phyloP scores from a whole-genome alignment of 192 early-diverging fungal genomes.

The Linnemannia schmuckeri region DNA sequence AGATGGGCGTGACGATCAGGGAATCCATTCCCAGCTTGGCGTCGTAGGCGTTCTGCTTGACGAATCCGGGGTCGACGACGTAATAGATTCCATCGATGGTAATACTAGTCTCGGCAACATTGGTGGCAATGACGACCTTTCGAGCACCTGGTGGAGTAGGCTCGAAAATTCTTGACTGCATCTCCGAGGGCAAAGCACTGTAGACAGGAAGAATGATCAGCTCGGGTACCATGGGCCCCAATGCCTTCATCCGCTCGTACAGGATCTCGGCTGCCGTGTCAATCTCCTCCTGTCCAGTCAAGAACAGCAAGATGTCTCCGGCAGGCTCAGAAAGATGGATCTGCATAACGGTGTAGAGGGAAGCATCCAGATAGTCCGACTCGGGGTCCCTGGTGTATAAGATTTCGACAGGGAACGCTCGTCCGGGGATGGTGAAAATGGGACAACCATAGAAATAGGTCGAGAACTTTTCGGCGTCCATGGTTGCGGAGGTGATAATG shows the following conservation, averaged over 20 bases:
- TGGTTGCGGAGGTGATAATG: slow-evolving; percentile 94
- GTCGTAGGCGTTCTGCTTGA: slow-evolving; percentile 97
- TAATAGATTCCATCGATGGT: slow-evolving; percentile 98
- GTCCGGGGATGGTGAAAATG: slow-evolving; percentile 96
- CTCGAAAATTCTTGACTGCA: slow-evolving; percentile 97
- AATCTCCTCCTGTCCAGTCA: slow-evolving; percentile 99
- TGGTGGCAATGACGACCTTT: slow-evolving; percentile 96
- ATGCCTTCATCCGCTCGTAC: slow-evolving; percentile 78
- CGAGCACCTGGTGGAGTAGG: slow-evolving; percentile 84
- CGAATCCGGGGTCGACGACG: slow-evolving; percentile 96
- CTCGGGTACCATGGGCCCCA: slow-evolving; percentile 77
- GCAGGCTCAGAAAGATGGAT: slow-evolving; percentile 95
- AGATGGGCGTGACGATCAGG: slow-evolving; percentile 90
- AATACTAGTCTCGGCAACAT: slow-evolving; percentile 98
- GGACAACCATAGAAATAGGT: slow-evolving; percentile 92
- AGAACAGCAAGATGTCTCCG: slow-evolving; percentile 95
- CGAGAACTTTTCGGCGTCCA: slow-evolving; percentile 95
- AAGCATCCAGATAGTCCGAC: slow-evolving; percentile 92
- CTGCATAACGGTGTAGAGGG: slow-evolving; percentile 95
- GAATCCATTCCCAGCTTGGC: slow-evolving; percentile 98
- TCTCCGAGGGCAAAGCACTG: slow-evolving; percentile 92
- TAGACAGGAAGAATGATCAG: slow-evolving; percentile 95
- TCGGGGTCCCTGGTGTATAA: slow-evolving; percentile 96
- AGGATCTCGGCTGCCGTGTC: slow-evolving; percentile 84
- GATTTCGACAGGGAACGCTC: slow-evolving; percentile 95